Percentiles rank a stretch among this genome's conserved stretches.
phyloP scores from a whole-genome alignment of 257 asterid genomes.

The Vinca minor region DNA sequence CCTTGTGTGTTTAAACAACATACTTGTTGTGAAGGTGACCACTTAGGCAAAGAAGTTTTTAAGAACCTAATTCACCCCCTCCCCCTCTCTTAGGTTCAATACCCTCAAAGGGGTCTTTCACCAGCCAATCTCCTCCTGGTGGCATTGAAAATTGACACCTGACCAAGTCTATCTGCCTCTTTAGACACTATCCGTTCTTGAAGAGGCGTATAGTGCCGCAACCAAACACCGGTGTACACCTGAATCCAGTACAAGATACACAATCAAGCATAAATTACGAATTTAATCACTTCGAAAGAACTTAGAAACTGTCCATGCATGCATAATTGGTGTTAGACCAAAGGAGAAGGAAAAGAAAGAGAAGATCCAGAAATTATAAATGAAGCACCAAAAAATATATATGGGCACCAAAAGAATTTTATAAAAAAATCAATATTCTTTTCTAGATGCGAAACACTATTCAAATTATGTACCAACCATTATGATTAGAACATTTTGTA shows the following conservation, averaged over 20 bases:
- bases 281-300: background rate
- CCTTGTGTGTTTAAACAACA: no score
- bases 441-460: no score
- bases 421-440: background rate
- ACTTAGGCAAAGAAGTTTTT: no score
- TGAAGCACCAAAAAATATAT: background rate
- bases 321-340: background rate
- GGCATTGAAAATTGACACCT: slow-evolving; percentile 77
- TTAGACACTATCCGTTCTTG: slow-evolving; percentile 43
- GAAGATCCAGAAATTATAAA: background rate
- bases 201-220: slow-evolving; percentile 64
- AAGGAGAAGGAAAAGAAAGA: background rate
- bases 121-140: slow-evolving; percentile 90
- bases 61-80: no score
- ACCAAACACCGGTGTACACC: slow-evolving; percentile 96
- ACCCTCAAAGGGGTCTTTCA: no score
- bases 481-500: background rate
- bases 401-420: background rate
- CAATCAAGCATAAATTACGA: background rate
- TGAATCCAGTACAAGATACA: no score
- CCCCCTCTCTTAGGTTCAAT: no score
- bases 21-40: no score
- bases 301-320: background rate
- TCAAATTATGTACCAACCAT: no score
- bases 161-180: slow-evolving; percentile 68